Conservation (phyloP, 768 basidiomycete genomes). For the Coprinopsis sp. region DNA sequence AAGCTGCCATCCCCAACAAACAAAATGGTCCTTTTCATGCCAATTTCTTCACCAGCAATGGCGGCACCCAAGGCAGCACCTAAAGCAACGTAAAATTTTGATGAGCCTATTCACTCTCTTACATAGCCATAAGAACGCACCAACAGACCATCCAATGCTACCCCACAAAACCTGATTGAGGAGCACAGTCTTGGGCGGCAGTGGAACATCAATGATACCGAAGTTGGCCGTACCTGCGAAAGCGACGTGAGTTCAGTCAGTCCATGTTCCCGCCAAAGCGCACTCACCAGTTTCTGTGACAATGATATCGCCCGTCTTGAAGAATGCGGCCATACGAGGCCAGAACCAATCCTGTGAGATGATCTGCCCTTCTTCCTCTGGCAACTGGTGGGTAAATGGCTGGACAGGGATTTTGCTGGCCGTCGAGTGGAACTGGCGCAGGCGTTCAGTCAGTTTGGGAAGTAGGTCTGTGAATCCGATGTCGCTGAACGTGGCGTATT, state of each 20-base stretch:
- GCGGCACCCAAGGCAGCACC: slow-evolving; percentile 71
- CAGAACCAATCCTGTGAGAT: slow-evolving; percentile 84
- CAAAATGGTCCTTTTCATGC: slow-evolving; percentile 65
- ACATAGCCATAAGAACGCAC: slow-evolving; percentile 32
- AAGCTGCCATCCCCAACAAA: slow-evolving; percentile 85
- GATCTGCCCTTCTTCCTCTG: slow-evolving; percentile 41
- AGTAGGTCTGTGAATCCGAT: slow-evolving; percentile 78
- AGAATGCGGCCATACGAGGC: slow-evolving; percentile 73
- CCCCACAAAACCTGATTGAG: slow-evolving; percentile 85
- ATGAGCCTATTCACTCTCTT: too few relatives aligned
- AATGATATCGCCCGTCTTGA: slow-evolving; percentile 68
- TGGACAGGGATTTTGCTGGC: slow-evolving; percentile 46
- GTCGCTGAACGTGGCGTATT: slow-evolving; percentile 56
- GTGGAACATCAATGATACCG: slow-evolving; percentile 74
- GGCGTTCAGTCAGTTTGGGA: slow-evolving; percentile 59
- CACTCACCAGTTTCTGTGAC: slow-evolving; percentile 77
- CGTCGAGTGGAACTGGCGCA: slow-evolving; percentile 35
- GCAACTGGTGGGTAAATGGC: slow-evolving; percentile 37
- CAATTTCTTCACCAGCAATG: slow-evolving; percentile 65
- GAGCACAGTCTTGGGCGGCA: slow-evolving; percentile 66
- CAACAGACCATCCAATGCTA: slow-evolving; percentile 86
- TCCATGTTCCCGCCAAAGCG: neutral
- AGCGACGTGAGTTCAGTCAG: too few relatives aligned
- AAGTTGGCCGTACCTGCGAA: slow-evolving; percentile 69
- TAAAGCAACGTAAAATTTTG: neutral